Evolutionary conservation across 2,329 filamentous ascomycete genomes (phyloP).

Genomic region (Teratosphaeriaceae sp.): DNA sequence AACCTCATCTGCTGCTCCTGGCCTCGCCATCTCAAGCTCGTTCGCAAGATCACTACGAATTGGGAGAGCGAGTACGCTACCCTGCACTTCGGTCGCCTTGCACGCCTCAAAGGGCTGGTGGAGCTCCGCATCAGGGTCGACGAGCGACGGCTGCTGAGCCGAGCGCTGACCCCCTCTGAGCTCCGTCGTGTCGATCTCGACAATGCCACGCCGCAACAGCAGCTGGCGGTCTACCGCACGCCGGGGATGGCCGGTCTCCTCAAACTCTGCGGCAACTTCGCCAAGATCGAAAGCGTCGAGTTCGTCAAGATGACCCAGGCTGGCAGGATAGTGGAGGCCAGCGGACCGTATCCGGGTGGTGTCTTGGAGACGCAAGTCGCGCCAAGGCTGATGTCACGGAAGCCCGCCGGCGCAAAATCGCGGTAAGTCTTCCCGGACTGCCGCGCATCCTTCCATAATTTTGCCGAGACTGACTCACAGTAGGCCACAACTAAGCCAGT

Average conservation of each 20-base stretch:
- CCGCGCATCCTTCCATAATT: neutral
- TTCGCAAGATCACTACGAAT: constrained; percentile 6
- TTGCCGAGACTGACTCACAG: no score
- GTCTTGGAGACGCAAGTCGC: constrained; percentile 22
- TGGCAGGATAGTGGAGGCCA: constrained; percentile 2
- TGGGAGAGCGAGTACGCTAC: constrained; percentile 2
- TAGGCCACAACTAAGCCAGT: neutral
- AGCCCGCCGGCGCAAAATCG: neutral
- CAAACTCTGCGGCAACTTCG: constrained; percentile 10
- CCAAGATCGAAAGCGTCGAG: constrained; percentile 8
- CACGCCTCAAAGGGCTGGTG: constrained; percentile 13
- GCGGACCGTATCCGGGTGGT: constrained; percentile 24
- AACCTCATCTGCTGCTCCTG: neutral
- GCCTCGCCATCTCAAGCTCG: constrained; percentile 7
- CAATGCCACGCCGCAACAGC: constrained; percentile 11
- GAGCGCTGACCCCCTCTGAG: neutral
- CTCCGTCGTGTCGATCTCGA: neutral
- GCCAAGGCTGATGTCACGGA: constrained; percentile 17
- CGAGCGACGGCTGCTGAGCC: constrained; percentile 15
- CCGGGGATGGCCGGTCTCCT: constrained; percentile 19
- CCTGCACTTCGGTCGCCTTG: constrained; percentile 4
- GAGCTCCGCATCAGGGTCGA: constrained; percentile 22
- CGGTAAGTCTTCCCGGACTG: neutral
- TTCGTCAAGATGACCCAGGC: constrained; percentile 14
- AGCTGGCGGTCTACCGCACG: constrained; percentile 11